Evolutionary conservation across 345 rosid genomes (phyloP), one percentile per base, ranked within the genome.

Genomic region (Lumnitzera racemosa): DNA sequence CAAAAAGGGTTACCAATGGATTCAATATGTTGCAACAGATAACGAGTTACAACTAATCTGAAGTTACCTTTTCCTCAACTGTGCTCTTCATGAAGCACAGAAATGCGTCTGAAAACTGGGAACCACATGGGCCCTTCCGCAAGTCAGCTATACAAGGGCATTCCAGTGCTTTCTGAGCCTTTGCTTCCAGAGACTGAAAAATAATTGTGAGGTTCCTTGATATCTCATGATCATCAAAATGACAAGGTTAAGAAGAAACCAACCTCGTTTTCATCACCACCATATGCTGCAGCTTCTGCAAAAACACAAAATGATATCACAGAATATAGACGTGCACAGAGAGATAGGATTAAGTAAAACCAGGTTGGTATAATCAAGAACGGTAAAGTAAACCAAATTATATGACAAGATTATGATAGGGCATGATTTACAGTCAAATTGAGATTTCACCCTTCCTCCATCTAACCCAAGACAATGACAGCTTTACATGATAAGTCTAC

Each of bases 131-230:
- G 8, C 98, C 94, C 49, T 52, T 81, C 49, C 90, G 86, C 72
- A 92, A 71, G 61, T 85, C 90, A 51, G 89, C 89, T 20, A 92
- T 75, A 76, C 98, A 92, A 59, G 97, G 96, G 54, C 98, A 92
- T 16, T 92, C 90, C 29, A 92, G 67, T 41, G 97, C 96, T 79
- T 81, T 92, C 75, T 80, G 78, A 43, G 86, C 98, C 67, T 77
- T 80, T 1, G 74, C 89, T 57, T 92, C 96, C 53, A 82, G 72
- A 59, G 91, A 80, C 97, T 87, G 77, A 65, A 59, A 70, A 72
- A 70, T 56, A 27, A 17, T 25, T 24, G 55, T 80, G 69, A 80
- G 66, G 53, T 53, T 67, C 65, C 56, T 31, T 31, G 51, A 20
- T 15, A 41, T 41, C 12, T 46, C 15, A 41, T 25, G 43, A 50